Base-by-base conservation (phyloP, 768 basidiomycete species). In the Austroboletus eburneus region DNA sequence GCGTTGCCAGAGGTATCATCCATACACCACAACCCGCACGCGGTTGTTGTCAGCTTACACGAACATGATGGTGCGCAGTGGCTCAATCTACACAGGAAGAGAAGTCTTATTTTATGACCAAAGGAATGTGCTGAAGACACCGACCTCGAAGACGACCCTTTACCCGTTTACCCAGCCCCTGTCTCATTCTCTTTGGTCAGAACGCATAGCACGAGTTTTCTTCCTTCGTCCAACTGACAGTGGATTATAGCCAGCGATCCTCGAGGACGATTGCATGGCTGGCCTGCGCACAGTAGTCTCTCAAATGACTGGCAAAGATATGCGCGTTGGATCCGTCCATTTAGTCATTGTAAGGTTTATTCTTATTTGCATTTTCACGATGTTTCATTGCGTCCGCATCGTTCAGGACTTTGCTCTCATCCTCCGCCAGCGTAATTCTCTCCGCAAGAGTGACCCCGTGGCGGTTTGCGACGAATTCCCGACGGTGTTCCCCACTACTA, bases 231-330 rank as follows among this genome's bases (percentile, higher is more conserved):
- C 30, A 17, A 40, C 54, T 56, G 24, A 60, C 32, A 13, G 12
- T 9, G n/a, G 9, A 32, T 39, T 8, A 21, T 17, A 62, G 59
- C 14, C 39, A 16, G 25, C 5, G 36, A 20, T 39, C 21, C 38
- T 35, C n/a, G 60, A 61, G 45, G 56, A 58, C 40, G 61, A 57
- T 33, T 57, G 34, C 40, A 49, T 52, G 49, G 42, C 46, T 22
- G 39, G 48, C 18, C 30, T 62, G 21, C 61, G 56, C 30, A 49
- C 42, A 4, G 49, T 63, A 3, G 45, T 58, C 34, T 57, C 50
- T 23, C 51, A 61, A 17, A 50, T 58, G 49, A 41, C 30, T 25
- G 58, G 62, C 5, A 39, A 46, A 14, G 43, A 48, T 9, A 42
- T 44, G 21, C 45, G 41, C 22, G 43, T 61, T 38, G 55, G 53